Evolutionary conservation across 176 grass and related monocot genomes (phyloP).

Genomic region (Oryza australiensis): DNA sequence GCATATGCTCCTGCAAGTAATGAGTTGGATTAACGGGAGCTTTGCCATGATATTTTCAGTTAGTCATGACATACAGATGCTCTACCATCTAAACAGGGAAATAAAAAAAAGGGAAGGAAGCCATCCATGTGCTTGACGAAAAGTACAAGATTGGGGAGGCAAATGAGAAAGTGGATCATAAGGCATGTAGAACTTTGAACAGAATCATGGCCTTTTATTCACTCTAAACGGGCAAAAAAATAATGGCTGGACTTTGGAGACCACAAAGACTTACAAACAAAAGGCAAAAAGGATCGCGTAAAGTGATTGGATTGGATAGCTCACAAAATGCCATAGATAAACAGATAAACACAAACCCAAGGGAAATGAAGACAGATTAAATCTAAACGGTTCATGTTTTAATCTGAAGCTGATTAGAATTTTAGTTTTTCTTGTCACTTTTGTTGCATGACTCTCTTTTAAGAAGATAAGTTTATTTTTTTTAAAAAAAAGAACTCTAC

Average conservation of each 20-base stretch:
- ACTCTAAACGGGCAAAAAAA: background rate
- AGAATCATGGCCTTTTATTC: conserved; percentile 31
- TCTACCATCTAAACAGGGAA: conserved; percentile 23
- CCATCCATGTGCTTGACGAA: conserved; percentile 37
- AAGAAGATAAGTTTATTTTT: background rate
- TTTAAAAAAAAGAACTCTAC: background rate
- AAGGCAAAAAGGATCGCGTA: background rate
- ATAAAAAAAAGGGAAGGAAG: background rate
- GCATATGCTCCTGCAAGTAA: background rate
- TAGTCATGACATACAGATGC: conserved; percentile 38
- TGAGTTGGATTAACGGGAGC: conserved; percentile 6
- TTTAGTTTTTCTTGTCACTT: no score
- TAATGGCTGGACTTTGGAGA: background rate
- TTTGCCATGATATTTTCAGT: conserved; percentile 13
- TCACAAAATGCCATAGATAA: background rate
- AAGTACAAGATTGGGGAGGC: conserved; percentile 39
- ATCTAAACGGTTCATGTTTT: background rate
- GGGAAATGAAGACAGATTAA: background rate
- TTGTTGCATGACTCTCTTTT: no score
- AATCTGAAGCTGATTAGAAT: no score
- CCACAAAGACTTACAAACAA: background rate
- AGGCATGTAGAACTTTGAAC: conserved; percentile 25
- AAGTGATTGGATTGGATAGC: conserved; percentile 21
- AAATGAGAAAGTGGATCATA: background rate
- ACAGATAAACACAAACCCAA: background rate